Evolutionary conservation across 73 alveolate genomes (phyloP), one percentile per base, ranked within the genome.

Genomic region (Paramecium pentaurelia): DNA sequence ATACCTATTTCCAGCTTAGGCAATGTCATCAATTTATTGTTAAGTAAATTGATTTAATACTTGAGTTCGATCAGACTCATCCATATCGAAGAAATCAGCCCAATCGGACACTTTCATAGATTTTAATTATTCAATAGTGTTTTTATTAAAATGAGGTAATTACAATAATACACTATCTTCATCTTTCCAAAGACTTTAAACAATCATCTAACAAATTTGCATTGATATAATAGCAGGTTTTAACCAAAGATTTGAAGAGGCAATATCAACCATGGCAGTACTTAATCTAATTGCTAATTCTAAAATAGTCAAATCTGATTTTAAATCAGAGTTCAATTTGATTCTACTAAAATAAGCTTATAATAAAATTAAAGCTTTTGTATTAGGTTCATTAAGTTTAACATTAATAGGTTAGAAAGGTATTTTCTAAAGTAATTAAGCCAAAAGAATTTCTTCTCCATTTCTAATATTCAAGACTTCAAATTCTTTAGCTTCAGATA

Each of bases 1-100:
- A 38, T 89, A 89, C 75, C 94, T 89, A 32, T 89, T 89, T 8
- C 83, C 90, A 14, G 94, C 94, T 38, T 89, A 51, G 32, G 94
- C 90, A 0, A 89, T 73, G 2, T 71, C 90, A 8, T 89, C 94
- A 42, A 71, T 47, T 54, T 89, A 28, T 47, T 77, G 14, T 34
- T 89, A 77, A 12, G 92, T 45, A 60, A 89, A 89, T 37, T 54
- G 18, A n/a, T 38, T 6, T 47, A 47, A 71, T 40, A 89, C 71
- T 36, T 40, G 34, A 45, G 71, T 47, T 49, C 88, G 30, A 47
- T 83, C 71, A 22, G 54, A 84, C 12, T 89, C 91, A 1, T 89
- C 94, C 86, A 71, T 89, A 71, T 70, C 54, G 16, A 89, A 49
- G 36, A 89, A 58, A 44, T 89, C 94, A 71, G 71, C 71, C 58